These are phyloP conservation scores for Colletotrichum neosansevieriae DNA, from an alignment of 2,329 filamentous ascomycete genomes.

Conservation along the genomic window DNA sequence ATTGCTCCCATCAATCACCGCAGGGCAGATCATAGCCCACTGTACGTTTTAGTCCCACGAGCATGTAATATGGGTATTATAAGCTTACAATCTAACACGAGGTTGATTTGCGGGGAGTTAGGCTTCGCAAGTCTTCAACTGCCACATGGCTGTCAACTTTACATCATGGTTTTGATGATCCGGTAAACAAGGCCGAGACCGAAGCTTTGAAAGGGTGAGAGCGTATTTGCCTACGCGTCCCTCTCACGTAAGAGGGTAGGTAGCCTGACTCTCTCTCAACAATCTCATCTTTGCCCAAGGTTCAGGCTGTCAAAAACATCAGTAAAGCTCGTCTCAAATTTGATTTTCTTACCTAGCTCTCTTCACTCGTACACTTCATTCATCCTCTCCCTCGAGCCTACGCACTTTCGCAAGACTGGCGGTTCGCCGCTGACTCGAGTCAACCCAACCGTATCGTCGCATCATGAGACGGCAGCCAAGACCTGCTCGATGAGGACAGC, in stretches of 20 bases:
- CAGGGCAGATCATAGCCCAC: constrained; percentile 27
- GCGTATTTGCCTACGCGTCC: constrained; percentile 9
- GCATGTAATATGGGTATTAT: constrained; percentile 32
- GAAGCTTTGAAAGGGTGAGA: neutral
- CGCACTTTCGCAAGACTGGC: neutral
- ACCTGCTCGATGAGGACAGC: neutral
- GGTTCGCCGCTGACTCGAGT: constrained; percentile 27
- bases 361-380: neutral
- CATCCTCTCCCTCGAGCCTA: neutral
- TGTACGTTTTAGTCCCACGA: constrained; percentile 10
- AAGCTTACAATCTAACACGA: constrained; percentile 33
- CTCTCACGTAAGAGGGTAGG: neutral
- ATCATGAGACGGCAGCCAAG: constrained; percentile 36
- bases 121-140: neutral
- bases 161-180: neutral
- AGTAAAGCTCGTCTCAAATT: constrained; percentile 35
- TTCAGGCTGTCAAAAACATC: constrained; percentile 32
- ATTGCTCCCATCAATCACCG: constrained; percentile 23
- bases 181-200: neutral
- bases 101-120: neutral
- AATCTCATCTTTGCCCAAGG: constrained; percentile 20
- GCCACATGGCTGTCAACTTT: neutral
- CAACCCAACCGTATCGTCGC: constrained; percentile 4
- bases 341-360: neutral
- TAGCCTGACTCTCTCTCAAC: constrained; percentile 4